Conservation (phyloP, 352 stramenopile species). For the Globisporangium canariense region DNA sequence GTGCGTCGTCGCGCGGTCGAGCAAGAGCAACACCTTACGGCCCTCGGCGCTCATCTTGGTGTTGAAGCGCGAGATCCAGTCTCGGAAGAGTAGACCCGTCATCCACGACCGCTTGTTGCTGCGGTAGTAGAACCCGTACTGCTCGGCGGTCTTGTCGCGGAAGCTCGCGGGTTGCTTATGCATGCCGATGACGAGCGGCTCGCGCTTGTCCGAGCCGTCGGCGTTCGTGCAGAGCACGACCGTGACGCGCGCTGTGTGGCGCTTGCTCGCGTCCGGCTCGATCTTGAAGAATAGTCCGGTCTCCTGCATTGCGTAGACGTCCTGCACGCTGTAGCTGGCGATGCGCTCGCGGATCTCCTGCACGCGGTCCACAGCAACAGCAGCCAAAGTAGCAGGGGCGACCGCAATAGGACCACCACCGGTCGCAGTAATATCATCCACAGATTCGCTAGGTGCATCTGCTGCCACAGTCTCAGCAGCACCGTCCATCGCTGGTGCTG, state of each 20-base stretch:
- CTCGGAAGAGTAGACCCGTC: constrained; percentile 16
- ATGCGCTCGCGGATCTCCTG: neutral
- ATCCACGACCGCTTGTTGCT: constrained; percentile 19
- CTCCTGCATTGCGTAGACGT: constrained; percentile 19
- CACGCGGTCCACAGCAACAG: neutral
- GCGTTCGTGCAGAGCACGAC: constrained; percentile 17
- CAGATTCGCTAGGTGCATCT: neutral
- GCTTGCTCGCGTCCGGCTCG: constrained; percentile 9
- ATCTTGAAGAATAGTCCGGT: constrained; percentile 17
- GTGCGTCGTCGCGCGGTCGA: constrained; percentile 19
- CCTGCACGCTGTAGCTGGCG: constrained; percentile 10
- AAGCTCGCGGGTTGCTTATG: constrained; percentile 15
- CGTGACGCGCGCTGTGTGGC: constrained; percentile 1
- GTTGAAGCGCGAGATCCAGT: constrained; percentile 18
- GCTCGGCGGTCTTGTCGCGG: constrained; percentile 5
- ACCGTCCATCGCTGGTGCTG: neutral
- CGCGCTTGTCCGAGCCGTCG: constrained; percentile 13
- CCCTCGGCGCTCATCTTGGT: constrained; percentile 11
- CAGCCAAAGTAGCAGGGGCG: neutral
- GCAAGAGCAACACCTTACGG: constrained; percentile 17
- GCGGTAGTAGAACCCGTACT: constrained; percentile 16
- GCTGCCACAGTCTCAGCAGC: neutral
- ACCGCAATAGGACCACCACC: neutral
- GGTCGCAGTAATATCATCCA: neutral
- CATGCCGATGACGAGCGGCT: constrained; percentile 17